A percentile compares a stretch with the other conserved stretches of the same genome.
Conservation (phyloP, 2,329 filamentous ascomycete species). For the Torrubiella hemipterigena region DNA sequence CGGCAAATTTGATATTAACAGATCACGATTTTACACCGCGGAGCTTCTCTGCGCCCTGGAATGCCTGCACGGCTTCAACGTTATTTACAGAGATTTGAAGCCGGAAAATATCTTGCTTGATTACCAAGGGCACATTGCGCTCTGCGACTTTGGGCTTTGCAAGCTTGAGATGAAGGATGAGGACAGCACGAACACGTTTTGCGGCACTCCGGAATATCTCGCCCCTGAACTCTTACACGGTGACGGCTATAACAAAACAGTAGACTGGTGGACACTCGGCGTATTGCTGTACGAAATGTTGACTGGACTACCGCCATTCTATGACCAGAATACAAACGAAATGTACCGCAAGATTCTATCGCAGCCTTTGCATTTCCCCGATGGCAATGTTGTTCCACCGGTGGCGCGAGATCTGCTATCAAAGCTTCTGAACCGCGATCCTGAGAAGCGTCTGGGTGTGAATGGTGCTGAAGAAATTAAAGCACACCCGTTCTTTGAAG, state of each 20-base stretch:
- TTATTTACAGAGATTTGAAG: conserved; percentile 58
- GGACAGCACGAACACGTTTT: conserved; percentile 47
- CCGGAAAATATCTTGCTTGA: conserved; percentile 80
- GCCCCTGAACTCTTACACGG: conserved; percentile 75
- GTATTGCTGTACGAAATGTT: conserved; percentile 88
- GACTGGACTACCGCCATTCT: conserved; percentile 79
- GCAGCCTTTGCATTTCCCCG: conserved; percentile 49
- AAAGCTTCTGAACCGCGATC: conserved; percentile 70
- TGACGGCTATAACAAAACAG: conserved; percentile 79
- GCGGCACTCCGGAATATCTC: conserved; percentile 76
- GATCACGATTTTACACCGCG: conserved; percentile 78
- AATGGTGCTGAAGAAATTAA: conserved; percentile 37
- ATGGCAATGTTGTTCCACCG: conserved; percentile 68
- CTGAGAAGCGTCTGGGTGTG: conserved; percentile 65
- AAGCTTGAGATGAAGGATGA: conserved; percentile 92
- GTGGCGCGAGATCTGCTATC: conserved; percentile 73
- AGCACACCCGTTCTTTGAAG: conserved; percentile 4
- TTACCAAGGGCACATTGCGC: conserved; percentile 79
- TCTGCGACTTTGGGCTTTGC: conserved; percentile 83
- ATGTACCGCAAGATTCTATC: neutral
- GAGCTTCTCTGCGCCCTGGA: conserved; percentile 80
- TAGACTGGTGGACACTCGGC: conserved; percentile 89
- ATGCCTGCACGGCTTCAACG: conserved; percentile 81
- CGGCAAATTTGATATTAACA: conserved; percentile 81
- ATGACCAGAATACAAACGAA: conserved; percentile 35